Percentiles rank a stretch among this genome's conserved stretches.
These are phyloP conservation scores for Rheum nobile DNA, from an alignment of 148 eudicot genomes.

Conservation along the genomic window DNA sequence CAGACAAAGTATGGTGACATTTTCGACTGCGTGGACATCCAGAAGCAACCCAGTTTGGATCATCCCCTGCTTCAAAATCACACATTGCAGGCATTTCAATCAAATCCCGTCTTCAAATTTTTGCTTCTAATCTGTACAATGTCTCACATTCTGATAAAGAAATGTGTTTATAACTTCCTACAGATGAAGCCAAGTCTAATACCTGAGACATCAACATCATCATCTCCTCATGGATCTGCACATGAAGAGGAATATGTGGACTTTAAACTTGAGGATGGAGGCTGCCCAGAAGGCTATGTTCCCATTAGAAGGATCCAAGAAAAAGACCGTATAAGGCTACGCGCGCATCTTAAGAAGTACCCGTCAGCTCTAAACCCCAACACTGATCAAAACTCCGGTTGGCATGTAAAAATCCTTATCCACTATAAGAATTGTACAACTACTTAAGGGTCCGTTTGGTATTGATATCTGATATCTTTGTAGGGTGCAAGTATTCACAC, in stretches of 20 bases:
- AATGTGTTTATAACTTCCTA: background rate
- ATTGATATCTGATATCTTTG: too few species aligned
- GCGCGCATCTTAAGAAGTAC: background rate
- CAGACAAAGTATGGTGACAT: slow-evolving; percentile 3
- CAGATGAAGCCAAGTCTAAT: background rate
- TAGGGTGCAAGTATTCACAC: background rate
- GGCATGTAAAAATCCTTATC: background rate
- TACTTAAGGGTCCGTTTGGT: too few species aligned
- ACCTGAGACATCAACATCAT: background rate
- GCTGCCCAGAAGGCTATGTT: background rate
- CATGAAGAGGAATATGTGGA: background rate
- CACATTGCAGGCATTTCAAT: background rate
- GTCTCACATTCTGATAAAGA: background rate
- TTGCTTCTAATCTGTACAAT: background rate
- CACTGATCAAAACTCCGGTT: background rate
- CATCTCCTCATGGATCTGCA: background rate
- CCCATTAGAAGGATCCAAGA: background rate
- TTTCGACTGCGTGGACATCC: background rate
- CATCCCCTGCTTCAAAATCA: background rate
- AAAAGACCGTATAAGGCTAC: background rate
- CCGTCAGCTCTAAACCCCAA: background rate
- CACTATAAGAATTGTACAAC: too few species aligned
- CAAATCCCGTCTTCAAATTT: background rate
- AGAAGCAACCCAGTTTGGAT: background rate
- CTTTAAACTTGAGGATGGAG: background rate